Evolutionary conservation across 768 basidiomycete species (phyloP).

Genomic region (Inosperma sp.): DNA sequence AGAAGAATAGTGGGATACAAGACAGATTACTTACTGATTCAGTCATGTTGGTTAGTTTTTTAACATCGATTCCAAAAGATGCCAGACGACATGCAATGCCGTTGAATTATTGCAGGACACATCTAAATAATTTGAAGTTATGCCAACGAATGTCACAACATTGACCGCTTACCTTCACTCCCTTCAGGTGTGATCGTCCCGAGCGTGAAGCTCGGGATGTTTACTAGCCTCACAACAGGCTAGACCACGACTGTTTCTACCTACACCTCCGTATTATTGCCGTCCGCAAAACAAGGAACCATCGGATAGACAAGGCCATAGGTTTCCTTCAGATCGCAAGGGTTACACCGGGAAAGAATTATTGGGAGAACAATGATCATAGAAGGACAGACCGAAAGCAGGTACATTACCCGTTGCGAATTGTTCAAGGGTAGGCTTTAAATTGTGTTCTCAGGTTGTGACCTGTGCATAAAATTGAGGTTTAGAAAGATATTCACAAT

Average conservation of each 20-base stretch:
- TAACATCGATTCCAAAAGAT: conserved; percentile 84
- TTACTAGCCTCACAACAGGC: conserved; percentile 65
- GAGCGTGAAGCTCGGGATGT: conserved; percentile 85
- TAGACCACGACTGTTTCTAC: conserved; percentile 91
- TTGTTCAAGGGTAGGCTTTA: conserved; percentile 56
- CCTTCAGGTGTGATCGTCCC: conserved; percentile 98
- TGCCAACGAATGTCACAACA: background rate
- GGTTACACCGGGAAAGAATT: conserved; percentile 51
- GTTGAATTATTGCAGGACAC: conserved; percentile 85
- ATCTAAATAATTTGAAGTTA: conserved; percentile 41
- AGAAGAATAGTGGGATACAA: background rate
- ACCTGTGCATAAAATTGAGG: conserved; percentile 34
- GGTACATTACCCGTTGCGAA: conserved; percentile 40
- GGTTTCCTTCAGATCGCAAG: conserved; percentile 86
- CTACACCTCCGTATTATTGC: conserved; percentile 70
- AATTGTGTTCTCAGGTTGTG: conserved; percentile 92
- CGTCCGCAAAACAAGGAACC: conserved; percentile 89
- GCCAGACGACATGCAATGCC: conserved; percentile 68
- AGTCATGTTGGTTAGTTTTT: conserved; percentile 79
- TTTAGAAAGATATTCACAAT: background rate
- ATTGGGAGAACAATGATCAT: background rate
- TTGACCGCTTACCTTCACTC: conserved; percentile 57
- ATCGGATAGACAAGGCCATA: conserved; percentile 85
- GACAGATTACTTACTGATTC: conserved; percentile 60
- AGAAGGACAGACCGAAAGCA: conserved; percentile 43